Evolutionary conservation across 495 filamentous ascomycete genomes (phyloP).

Genomic region (Lasiosphaeris hirsuta): DNA sequence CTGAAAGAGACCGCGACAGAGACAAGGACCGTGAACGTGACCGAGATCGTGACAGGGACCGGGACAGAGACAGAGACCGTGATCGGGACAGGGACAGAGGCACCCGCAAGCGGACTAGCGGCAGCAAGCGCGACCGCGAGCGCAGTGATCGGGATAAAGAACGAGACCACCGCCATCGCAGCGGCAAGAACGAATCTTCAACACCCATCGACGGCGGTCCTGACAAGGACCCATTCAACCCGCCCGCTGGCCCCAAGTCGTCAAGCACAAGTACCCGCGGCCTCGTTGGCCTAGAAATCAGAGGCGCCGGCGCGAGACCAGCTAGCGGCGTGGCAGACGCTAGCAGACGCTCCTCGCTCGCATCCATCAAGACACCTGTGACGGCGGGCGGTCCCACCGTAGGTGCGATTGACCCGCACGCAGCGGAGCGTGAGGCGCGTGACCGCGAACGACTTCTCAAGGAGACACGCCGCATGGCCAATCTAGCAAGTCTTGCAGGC

Average conservation of each 20-base stretch:
- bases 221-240: conserved; percentile 26
- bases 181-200: conserved; percentile 40
- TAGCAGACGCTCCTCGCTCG: conserved; percentile 37
- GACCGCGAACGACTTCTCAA: conserved; percentile 73
- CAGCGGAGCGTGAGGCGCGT: conserved; percentile 70
- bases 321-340: conserved; percentile 24
- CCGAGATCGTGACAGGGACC: conserved; percentile 45
- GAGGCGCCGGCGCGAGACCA: conserved; percentile 26
- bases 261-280: conserved; percentile 35
- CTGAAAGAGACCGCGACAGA: conserved; percentile 41
- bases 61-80: conserved; percentile 39
- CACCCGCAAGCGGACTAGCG: not conserved
- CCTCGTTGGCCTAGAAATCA: conserved; percentile 33
- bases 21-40: conserved; percentile 46
- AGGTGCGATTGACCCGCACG: conserved; percentile 57
- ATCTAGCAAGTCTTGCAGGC: conserved; percentile 45
- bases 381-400: conserved; percentile 33
- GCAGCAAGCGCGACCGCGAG: conserved; percentile 33
- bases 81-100: conserved; percentile 44
- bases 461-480: conserved; percentile 71
- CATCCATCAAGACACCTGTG: conserved; percentile 23
- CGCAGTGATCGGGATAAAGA: conserved; percentile 43
- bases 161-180: conserved; percentile 44
- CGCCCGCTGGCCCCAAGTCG: conserved; percentile 34
- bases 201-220: not conserved